Conservation (phyloP, 306 rosid species). For the Cicer judaicum region DNA sequence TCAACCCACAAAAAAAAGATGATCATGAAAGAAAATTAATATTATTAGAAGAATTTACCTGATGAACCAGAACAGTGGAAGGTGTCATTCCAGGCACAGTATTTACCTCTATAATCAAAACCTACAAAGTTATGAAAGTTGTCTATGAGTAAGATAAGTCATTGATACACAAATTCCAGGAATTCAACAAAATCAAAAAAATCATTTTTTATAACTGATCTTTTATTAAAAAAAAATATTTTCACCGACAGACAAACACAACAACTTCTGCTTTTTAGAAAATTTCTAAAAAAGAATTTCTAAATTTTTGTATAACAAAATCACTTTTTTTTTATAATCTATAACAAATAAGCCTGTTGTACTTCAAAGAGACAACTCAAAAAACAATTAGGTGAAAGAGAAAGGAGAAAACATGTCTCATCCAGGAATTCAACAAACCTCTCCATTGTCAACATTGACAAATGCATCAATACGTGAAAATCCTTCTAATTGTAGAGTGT, state of each 20-base stretch:
- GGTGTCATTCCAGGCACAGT: conserved; percentile 99
- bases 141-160: conserved; percentile 32
- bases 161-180: not conserved
- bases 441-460: conserved; percentile 83
- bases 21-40: conserved; percentile 17
- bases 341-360: too few species aligned
- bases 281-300: too few species aligned
- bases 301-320: too few species aligned
- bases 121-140: conserved; percentile 57
- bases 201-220: too few species aligned
- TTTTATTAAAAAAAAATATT: too few species aligned
- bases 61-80: conserved; percentile 94
- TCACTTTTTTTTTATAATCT: too few species aligned
- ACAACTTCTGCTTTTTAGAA: too few species aligned
- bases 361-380: conserved; percentile 27
- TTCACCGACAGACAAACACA: too few species aligned
- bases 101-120: conserved; percentile 87
- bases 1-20: not conserved
- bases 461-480: conserved; percentile 96
- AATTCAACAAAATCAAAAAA: too few species aligned
- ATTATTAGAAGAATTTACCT: conserved; percentile 55
- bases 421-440: conserved; percentile 61
- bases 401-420: conserved; percentile 6
- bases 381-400: conserved; percentile 17
- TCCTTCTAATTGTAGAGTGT: conserved; percentile 83